These are phyloP conservation scores for Penicillium cataractarum DNA, from an alignment of 495 filamentous ascomycete species.

Conservation along the genomic window DNA sequence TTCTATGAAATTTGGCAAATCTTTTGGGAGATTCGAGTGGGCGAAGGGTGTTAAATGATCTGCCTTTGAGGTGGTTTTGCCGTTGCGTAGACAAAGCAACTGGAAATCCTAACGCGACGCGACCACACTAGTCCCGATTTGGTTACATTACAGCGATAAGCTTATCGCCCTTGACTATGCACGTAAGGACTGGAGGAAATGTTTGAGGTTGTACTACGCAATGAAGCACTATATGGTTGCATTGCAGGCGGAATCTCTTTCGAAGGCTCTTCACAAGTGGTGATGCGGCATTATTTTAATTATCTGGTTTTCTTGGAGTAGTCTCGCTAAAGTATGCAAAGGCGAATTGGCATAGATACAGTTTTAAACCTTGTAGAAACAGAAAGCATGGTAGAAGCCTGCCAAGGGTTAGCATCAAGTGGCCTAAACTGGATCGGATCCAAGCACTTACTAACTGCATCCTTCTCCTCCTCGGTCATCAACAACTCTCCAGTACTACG, in stretches of 20 bases:
- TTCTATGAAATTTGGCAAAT: slow-evolving; percentile 1
- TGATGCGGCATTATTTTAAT: not conserved
- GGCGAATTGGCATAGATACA: not conserved
- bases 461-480: slow-evolving; percentile 81
- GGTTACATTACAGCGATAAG: slow-evolving; percentile 34
- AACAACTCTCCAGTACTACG: slow-evolving; percentile 65
- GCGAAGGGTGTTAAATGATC: not conserved
- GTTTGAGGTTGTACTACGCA: not conserved
- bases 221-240: not conserved
- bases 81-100: slow-evolving; percentile 12
- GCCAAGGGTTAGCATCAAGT: slow-evolving; percentile 16
- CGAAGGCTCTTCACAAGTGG: not conserved
- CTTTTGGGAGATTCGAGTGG: not conserved
- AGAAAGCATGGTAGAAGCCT: slow-evolving; percentile 88
- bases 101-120: slow-evolving; percentile 38
- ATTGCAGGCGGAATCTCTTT: not conserved
- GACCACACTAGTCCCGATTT: slow-evolving; percentile 39
- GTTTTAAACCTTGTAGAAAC: slow-evolving; percentile 84
- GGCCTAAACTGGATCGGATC: not conserved
- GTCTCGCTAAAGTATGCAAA: not conserved
- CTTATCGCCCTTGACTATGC: slow-evolving; percentile 21
- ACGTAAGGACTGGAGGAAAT: not conserved
- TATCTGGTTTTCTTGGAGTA: not conserved
- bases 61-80: not conserved
- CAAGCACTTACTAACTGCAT: slow-evolving; percentile 68